These are phyloP conservation scores for Paramecium sonneborni DNA, from an alignment of 73 alveolate genomes.

Conservation along the genomic window DNA sequence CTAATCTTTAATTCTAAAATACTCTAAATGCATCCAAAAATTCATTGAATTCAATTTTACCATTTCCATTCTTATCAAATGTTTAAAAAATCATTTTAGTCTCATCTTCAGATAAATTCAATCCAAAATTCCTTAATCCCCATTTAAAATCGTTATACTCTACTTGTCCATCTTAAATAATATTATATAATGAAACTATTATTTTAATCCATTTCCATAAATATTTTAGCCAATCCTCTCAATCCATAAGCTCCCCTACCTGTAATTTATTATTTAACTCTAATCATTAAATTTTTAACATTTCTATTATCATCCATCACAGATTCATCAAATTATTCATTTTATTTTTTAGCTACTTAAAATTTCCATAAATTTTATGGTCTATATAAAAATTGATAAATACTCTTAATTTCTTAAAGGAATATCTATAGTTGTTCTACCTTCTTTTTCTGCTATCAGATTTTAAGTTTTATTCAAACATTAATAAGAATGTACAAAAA, in stretches of 20 bases:
- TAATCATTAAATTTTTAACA: slow-evolving; percentile 34
- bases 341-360: not conserved
- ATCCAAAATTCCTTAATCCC: slow-evolving; percentile 69
- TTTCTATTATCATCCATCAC: slow-evolving; percentile 58
- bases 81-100: slow-evolving; percentile 45
- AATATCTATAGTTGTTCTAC: slow-evolving; percentile 62
- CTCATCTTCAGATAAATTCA: slow-evolving; percentile 50
- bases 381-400: not conserved
- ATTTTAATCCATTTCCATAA: slow-evolving; percentile 36
- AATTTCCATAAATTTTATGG: slow-evolving; percentile 48
- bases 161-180: slow-evolving; percentile 30
- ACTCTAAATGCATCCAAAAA: slow-evolving; percentile 21
- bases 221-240: slow-evolving; percentile 54
- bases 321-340: slow-evolving; percentile 52
- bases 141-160: slow-evolving; percentile 64
- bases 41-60: slow-evolving; percentile 34
- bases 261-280: not conserved
- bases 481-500: slow-evolving; percentile 57
- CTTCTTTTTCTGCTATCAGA: slow-evolving; percentile 66
- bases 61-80: slow-evolving; percentile 54
- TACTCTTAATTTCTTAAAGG: slow-evolving; percentile 65
- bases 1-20: not conserved
- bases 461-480: slow-evolving; percentile 61
- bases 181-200: not conserved
- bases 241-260: slow-evolving; percentile 54